These are phyloP conservation scores for Giardia muris DNA, from an alignment of 208 protist species.

Conservation along the genomic window DNA sequence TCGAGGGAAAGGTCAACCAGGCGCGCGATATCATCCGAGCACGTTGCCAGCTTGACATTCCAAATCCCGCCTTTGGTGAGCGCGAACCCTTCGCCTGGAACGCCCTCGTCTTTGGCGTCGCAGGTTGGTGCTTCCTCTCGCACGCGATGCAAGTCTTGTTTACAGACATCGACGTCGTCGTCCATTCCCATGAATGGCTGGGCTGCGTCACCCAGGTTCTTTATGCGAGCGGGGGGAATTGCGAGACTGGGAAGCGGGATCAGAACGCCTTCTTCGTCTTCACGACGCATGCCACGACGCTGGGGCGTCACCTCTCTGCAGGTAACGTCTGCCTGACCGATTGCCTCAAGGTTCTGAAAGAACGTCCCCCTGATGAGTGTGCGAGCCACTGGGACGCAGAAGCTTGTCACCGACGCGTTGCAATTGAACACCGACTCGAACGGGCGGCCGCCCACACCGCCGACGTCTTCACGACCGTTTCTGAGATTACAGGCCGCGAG, in stretches of 20 bases:
- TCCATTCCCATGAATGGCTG: conserved; percentile 15
- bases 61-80: not conserved
- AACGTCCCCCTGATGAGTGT: not conserved
- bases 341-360: not conserved
- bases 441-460: conserved; percentile 10
- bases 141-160: not conserved
- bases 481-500: not conserved
- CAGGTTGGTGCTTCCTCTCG: not conserved
- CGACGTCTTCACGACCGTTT: not conserved
- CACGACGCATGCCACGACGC: conserved; percentile 23
- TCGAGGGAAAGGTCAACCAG: not conserved
- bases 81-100: not conserved
- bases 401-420: not conserved
- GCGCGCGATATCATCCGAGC: not conserved
- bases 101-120: not conserved
- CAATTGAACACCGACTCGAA: not conserved
- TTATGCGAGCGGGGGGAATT: not conserved
- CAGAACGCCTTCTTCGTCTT: not conserved
- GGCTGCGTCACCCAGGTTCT: not conserved
- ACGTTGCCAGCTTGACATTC: not conserved
- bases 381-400: not conserved
- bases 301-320: conserved; percentile 17
- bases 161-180: not conserved
- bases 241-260: not conserved
- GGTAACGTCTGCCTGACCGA: not conserved